phyloP scores from a whole-genome alignment of 2,329 filamentous ascomycete species.

The Lachnellula arida region DNA sequence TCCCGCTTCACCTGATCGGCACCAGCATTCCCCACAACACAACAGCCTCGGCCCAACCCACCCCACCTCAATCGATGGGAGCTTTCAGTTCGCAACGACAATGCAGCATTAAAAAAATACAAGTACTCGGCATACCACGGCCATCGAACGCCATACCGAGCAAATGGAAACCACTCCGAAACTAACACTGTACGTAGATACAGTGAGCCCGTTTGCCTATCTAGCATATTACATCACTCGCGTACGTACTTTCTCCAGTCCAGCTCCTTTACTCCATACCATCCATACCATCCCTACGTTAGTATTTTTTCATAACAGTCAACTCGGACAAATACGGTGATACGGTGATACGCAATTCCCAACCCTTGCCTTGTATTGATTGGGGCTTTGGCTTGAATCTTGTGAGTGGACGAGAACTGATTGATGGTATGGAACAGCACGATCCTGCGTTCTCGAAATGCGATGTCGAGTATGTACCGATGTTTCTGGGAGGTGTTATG shows the following conservation, averaged over 20 bases:
- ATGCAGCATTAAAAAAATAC: background rate
- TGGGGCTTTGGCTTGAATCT: no score
- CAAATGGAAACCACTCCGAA: constrained; percentile 5
- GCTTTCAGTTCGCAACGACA: no score
- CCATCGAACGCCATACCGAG: background rate
- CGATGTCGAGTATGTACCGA: constrained; percentile 52
- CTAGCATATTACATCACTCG: constrained; percentile 51
- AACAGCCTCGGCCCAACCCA: background rate
- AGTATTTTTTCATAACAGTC: background rate
- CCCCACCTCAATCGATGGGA: no score
- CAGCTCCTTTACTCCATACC: background rate
- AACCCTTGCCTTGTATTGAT: background rate
- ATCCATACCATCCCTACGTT: no score
- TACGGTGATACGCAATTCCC: background rate
- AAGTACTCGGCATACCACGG: background rate
- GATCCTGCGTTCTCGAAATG: constrained; percentile 50
- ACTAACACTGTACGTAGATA: constrained; percentile 54
- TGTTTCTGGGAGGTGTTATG: constrained; percentile 57
- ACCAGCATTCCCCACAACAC: constrained; percentile 1
- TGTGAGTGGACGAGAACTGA: background rate
- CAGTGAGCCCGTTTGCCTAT: constrained; percentile 57
- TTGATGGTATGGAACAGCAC: constrained; percentile 37
- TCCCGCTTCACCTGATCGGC: background rate
- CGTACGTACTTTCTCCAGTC: constrained; percentile 35
- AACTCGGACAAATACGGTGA: no score